Evolutionary conservation across 2,329 filamentous ascomycete genomes (phyloP).

Genomic region (Colletotrichum endophyticum): DNA sequence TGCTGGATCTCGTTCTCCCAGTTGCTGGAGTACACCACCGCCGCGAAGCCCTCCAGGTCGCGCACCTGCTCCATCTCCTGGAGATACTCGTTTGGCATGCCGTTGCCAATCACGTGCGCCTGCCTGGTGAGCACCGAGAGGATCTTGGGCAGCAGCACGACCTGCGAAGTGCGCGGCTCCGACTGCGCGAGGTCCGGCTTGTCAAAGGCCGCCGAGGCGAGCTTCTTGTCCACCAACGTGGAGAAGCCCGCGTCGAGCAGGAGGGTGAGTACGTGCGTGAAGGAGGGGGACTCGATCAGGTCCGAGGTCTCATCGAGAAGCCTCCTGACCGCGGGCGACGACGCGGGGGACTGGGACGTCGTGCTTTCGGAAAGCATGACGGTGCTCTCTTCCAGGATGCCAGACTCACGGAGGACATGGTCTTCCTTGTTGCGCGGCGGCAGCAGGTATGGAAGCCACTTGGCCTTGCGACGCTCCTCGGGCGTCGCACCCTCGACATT

Average conservation of each 20-base stretch:
- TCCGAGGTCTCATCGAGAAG: slow-evolving; percentile 96
- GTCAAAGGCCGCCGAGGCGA: slow-evolving; percentile 81
- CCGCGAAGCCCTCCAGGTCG: slow-evolving; percentile 83
- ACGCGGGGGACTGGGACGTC: slow-evolving; percentile 43
- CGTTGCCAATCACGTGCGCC: slow-evolving; percentile 86
- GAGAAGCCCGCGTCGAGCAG: slow-evolving; percentile 90
- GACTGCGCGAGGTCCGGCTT: slow-evolving; percentile 37
- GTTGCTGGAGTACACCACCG: slow-evolving; percentile 87
- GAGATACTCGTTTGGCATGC: slow-evolving; percentile 73
- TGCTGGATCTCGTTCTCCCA: slow-evolving; percentile 71
- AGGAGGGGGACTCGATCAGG: slow-evolving; percentile 91
- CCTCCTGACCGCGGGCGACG: slow-evolving; percentile 71
- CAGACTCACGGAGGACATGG: slow-evolving; percentile 84
- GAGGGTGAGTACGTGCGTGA: slow-evolving; percentile 83
- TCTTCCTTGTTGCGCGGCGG: slow-evolving; percentile 81
- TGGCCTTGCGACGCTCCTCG: slow-evolving; percentile 46
- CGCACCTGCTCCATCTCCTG: slow-evolving; percentile 77
- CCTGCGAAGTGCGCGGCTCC: slow-evolving; percentile 55
- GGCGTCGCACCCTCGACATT: slow-evolving; percentile 73
- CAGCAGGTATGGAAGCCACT: slow-evolving; percentile 86
- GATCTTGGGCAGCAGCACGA: slow-evolving; percentile 78
- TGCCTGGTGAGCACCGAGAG: slow-evolving; percentile 90
- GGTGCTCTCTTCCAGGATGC: slow-evolving; percentile 67
- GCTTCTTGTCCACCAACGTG: slow-evolving; percentile 80
- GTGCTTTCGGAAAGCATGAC: slow-evolving; percentile 34